Conservation (phyloP, 371 early-diverging fungal genomes). For the Lichtheimia ornata region DNA sequence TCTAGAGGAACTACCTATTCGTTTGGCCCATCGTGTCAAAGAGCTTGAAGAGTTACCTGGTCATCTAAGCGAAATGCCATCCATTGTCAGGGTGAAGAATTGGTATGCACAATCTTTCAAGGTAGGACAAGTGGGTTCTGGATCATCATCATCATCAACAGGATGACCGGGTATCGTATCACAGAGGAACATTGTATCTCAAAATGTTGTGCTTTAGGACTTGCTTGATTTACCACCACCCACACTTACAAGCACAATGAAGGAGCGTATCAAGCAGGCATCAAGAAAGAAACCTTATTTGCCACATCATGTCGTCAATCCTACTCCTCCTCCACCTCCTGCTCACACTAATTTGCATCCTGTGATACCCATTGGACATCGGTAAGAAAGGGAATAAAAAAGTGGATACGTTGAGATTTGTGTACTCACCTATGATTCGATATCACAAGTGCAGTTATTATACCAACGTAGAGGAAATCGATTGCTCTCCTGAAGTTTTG, state of each 20-base stretch:
- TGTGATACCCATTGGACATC: conserved; percentile 37
- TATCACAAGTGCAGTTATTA: conserved; percentile 51
- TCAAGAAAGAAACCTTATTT: conserved; percentile 5
- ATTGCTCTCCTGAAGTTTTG: conserved; percentile 72
- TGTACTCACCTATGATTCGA: too few species aligned
- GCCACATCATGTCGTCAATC: conserved; percentile 67
- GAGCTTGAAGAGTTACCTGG: conserved; percentile 92
- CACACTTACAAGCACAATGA: conserved; percentile 18
- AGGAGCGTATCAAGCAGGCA: conserved; percentile 22
- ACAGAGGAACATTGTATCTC: neutral
- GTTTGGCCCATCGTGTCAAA: conserved; percentile 93
- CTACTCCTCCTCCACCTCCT: conserved; percentile 29
- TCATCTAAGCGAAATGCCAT: conserved; percentile 86
- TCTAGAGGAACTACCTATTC: conserved; percentile 89
- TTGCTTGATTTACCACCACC: conserved; percentile 72
- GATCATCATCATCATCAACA: neutral
- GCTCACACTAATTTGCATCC: conserved; percentile 12
- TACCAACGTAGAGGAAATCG: conserved; percentile 57
- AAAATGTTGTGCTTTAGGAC: conserved; percentile 52
- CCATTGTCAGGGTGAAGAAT: conserved; percentile 86
- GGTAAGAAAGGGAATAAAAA: conserved; percentile 14
- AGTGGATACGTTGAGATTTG: neutral
- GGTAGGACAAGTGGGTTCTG: conserved; percentile 13
- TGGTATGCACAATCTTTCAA: conserved; percentile 92
- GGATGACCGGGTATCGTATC: neutral